Evolutionary conservation across 129 eudicot species (phyloP), one percentile per base, ranked within the genome.

Genomic region (Rutidosis leptorrhynchoides): DNA sequence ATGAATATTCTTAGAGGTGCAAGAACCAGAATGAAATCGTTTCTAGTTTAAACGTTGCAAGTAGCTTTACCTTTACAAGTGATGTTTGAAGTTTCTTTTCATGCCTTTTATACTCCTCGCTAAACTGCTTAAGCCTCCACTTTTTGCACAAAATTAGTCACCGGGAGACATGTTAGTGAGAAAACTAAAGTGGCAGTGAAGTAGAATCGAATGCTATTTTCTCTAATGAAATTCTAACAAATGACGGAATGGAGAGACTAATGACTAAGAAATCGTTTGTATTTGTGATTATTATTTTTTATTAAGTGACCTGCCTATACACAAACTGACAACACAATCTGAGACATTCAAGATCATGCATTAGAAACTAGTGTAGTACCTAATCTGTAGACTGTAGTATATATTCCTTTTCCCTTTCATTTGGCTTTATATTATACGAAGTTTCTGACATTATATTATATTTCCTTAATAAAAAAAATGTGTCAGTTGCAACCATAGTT

Each of bases 401-500:
- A 7, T 6, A 40, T 43, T 5, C n/a, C 0, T 46, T 17, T 16
- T 11, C 1, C 1, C 27, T 42, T 23, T 1, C 56, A 55, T 17
- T 59, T 3, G 45, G 1, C 45, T 1, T n/a, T n/a, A n/a, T n/a
- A n/a, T n/a, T 37, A 10, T 10, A 37, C 2, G 2, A 37, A 10
- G 15, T 25, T 33, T 25, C 63, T 52, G n/a, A 35, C 22, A 35
- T 25, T 32, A 57, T n/a, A 32, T 32, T 5, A 10, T 37, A 43
- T 20, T 32, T 69, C 6, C n/a, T n/a, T 46, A 74, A 30, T 45
- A 46, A n/a, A n/a, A n/a, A n/a, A n/a, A n/a, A 29, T 58, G 35
- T 71, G 55, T 52, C 93, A 85, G 97, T 79, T 68, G 94, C 86
- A 33, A 87, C 96, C 21, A 56, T 78, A 20, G 54, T 87, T 26